Evolutionary conservation across 73 alveolate species (phyloP).

Genomic region (Tetrahymena elliotti): DNA sequence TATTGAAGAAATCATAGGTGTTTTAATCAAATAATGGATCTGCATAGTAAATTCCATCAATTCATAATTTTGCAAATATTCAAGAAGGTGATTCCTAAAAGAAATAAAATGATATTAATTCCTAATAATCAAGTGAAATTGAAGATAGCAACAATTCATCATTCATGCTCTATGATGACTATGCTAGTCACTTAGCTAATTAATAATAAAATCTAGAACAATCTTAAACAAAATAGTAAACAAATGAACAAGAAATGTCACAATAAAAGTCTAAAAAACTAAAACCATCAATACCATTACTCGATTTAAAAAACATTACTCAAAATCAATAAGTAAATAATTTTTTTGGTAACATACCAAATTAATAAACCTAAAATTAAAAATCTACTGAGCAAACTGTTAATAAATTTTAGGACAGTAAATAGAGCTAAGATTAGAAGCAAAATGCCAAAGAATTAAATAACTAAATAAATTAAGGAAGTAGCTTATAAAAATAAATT

Average conservation of each 20-base stretch:
- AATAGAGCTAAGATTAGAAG: not conserved
- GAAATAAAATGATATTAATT: not conserved
- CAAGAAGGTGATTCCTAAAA: not conserved
- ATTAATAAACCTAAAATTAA: not conserved
- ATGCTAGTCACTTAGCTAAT: not conserved
- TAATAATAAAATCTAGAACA: not conserved
- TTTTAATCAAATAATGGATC: not conserved
- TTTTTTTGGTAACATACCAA: not conserved
- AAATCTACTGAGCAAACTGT: not conserved
- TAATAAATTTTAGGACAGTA: not conserved
- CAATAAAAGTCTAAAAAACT: not conserved
- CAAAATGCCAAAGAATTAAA: not conserved
- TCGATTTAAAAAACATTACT: not conserved
- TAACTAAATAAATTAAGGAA: not conserved
- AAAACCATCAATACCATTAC: not conserved
- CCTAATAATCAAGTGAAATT: not conserved
- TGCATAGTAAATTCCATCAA: not conserved
- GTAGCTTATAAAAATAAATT: not conserved
- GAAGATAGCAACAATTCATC: not conserved
- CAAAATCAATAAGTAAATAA: not conserved
- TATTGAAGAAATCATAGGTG: not conserved
- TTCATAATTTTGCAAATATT: not conserved
- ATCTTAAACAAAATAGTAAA: not conserved
- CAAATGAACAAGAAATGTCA: not conserved
- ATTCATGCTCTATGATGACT: not conserved